Evolutionary conservation across 208 protist species (phyloP).

Genomic region (Leishmania gerbilli): DNA sequence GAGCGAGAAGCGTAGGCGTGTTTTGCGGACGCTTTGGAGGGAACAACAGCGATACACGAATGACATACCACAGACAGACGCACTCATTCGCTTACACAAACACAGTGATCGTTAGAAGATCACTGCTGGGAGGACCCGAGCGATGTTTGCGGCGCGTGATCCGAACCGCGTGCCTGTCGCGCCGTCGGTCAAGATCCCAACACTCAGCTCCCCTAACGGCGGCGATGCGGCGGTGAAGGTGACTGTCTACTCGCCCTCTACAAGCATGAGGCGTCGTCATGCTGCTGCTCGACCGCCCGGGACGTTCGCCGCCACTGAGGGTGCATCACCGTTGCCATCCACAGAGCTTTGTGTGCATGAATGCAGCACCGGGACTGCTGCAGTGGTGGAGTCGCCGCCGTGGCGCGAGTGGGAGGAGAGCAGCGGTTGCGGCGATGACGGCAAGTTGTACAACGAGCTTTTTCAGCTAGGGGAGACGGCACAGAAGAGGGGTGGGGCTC

Average conservation of each 20-base stretch:
- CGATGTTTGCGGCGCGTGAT: constrained; percentile 33
- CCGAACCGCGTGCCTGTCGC: constrained; percentile 20
- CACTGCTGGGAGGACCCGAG: background rate
- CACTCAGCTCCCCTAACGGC: constrained; percentile 11
- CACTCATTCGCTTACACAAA: background rate
- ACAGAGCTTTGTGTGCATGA: constrained; percentile 25
- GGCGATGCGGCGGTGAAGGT: background rate
- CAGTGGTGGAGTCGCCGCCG: constrained; percentile 3
- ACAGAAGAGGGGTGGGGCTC: background rate
- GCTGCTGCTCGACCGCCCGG: background rate
- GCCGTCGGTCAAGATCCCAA: constrained; percentile 36
- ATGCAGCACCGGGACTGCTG: constrained; percentile 5
- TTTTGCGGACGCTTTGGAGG: background rate
- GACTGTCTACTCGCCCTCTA: constrained; percentile 13
- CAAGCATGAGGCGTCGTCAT: constrained; percentile 17
- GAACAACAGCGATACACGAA: background rate
- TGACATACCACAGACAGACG: background rate
- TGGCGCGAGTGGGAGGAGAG: constrained; percentile 1
- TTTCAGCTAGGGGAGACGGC: background rate
- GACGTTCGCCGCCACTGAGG: background rate
- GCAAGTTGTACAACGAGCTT: background rate
- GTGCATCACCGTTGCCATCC: background rate
- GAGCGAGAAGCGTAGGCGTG: background rate
- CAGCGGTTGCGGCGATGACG: background rate
- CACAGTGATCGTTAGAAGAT: constrained; percentile 1